These are phyloP conservation scores for Torulaspora quercuum DNA, from an alignment of 805 yeast species.

Conservation along the genomic window DNA sequence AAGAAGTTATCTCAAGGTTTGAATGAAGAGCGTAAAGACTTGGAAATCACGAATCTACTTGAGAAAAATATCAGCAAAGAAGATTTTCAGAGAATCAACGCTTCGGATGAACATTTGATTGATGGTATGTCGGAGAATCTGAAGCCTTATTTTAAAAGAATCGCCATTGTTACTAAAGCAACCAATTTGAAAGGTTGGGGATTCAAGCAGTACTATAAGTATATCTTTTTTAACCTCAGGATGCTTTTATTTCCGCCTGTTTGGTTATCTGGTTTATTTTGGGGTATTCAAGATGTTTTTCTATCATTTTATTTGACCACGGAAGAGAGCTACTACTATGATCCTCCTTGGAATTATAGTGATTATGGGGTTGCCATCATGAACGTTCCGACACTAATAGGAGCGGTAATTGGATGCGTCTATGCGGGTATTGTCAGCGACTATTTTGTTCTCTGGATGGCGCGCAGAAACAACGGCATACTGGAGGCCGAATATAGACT, in stretches of 20 bases:
- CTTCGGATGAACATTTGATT: slow-evolving; percentile 18
- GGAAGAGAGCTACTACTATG: slow-evolving; percentile 64
- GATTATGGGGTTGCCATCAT: slow-evolving; percentile 67
- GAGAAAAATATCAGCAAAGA: slow-evolving; percentile 2
- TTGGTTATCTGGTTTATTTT: slow-evolving; percentile 61
- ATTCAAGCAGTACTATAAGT: slow-evolving; percentile 57
- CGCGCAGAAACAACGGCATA: slow-evolving; percentile 57
- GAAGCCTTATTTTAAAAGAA: slow-evolving; percentile 45
- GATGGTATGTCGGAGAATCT: slow-evolving; percentile 44
- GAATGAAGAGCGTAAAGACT: slow-evolving; percentile 2
- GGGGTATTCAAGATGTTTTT: slow-evolving; percentile 80
- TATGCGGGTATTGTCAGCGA: slow-evolving; percentile 62
- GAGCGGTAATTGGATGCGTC: slow-evolving; percentile 63
- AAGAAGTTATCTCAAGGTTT: slow-evolving; percentile 1
- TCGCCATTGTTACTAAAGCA: slow-evolving; percentile 52
- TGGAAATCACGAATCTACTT: slow-evolving; percentile 3
- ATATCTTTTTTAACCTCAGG: slow-evolving; percentile 48
- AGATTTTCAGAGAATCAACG: slow-evolving; percentile 1
- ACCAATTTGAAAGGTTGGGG: slow-evolving; percentile 62
- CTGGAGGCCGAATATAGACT: slow-evolving; percentile 64
- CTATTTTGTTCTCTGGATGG: slow-evolving; percentile 56
- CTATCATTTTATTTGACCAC: slow-evolving; percentile 71
- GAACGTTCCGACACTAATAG: slow-evolving; percentile 68
- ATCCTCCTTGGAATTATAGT: slow-evolving; percentile 62
- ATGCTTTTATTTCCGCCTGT: slow-evolving; percentile 65